A percentile compares a stretch with the other conserved stretches of the same genome.
Evolutionary conservation across 2,329 filamentous ascomycete species (phyloP).

Genomic region (Coniochaeta sp.): DNA sequence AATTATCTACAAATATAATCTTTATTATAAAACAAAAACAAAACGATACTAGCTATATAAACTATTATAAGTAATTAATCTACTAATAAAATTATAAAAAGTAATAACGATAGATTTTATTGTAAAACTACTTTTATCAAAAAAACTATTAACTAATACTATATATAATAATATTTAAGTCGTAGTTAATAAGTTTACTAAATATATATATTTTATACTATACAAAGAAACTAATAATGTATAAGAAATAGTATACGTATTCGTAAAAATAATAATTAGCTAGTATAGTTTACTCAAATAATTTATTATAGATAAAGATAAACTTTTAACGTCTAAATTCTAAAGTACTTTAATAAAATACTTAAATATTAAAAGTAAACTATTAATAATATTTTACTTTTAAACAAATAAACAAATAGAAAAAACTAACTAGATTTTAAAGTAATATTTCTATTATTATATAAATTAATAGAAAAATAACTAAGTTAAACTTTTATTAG

Average conservation of each 20-base stretch:
- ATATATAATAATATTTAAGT: neutral
- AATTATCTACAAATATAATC: neutral
- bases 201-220: conserved; percentile 3
- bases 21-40: neutral
- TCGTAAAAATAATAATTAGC: neutral
- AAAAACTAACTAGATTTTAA: conserved; percentile 5
- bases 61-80: neutral
- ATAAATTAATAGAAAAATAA: conserved; percentile 6
- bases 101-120: neutral
- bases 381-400: conserved; percentile 5
- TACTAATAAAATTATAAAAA: neutral
- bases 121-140: neutral
- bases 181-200: neutral
- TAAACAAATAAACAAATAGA: conserved; percentile 7
- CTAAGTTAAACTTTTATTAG: conserved; percentile 3
- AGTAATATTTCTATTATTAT: conserved; percentile 6
- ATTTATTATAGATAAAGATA: conserved; percentile 5
- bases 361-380: conserved; percentile 1
- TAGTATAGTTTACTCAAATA: conserved; percentile 1
- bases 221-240: conserved; percentile 1
- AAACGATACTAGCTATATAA: neutral
- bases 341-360: conserved; percentile 3
- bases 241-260: conserved; percentile 3
- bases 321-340: conserved; percentile 6
- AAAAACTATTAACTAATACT: conserved; percentile 4